phyloP scores from a whole-genome alignment of 768 basidiomycete genomes.

The Cystobasidiopsis lactophilus region DNA sequence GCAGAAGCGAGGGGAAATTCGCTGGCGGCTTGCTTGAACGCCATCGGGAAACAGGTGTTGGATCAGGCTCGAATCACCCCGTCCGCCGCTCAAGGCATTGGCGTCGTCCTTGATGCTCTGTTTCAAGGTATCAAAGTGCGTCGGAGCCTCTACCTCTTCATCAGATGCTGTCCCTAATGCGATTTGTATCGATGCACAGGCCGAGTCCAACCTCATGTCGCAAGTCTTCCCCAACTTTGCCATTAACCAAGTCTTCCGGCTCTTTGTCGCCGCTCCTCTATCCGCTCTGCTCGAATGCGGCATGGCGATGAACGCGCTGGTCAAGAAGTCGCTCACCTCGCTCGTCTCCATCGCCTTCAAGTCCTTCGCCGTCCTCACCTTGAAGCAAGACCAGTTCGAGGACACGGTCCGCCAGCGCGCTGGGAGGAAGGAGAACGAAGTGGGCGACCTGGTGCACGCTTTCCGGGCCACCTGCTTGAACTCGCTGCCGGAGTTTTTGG shows the following conservation, averaged over 20 bases:
- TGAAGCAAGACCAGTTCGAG: slow-evolving; percentile 13
- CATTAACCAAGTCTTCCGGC: slow-evolving; percentile 9
- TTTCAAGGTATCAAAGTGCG: background rate
- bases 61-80: background rate
- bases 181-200: slow-evolving; percentile 1
- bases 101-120: slow-evolving; percentile 14
- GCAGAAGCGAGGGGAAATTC: slow-evolving; percentile 6
- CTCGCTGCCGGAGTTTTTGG: slow-evolving; percentile 16
- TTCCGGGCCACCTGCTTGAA: slow-evolving; percentile 18
- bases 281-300: slow-evolving; percentile 9
- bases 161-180: background rate
- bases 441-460: slow-evolving; percentile 15
- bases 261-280: slow-evolving; percentile 12
- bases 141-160: no score
- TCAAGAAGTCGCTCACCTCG: slow-evolving; percentile 15
- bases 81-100: slow-evolving; percentile 9
- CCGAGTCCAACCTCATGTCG: slow-evolving; percentile 14
- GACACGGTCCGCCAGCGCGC: slow-evolving; percentile 14
- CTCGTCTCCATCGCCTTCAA: slow-evolving; percentile 16
- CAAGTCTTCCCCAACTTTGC: slow-evolving; percentile 13
- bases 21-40: slow-evolving; percentile 14
- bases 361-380: slow-evolving; percentile 12
- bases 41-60: slow-evolving; percentile 14
- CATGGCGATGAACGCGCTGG: slow-evolving; percentile 11
- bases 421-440: slow-evolving; percentile 18